These are phyloP conservation scores for Rachicladosporium sp. DNA, from an alignment of 2,329 filamentous ascomycete genomes.

Conservation along the genomic window DNA sequence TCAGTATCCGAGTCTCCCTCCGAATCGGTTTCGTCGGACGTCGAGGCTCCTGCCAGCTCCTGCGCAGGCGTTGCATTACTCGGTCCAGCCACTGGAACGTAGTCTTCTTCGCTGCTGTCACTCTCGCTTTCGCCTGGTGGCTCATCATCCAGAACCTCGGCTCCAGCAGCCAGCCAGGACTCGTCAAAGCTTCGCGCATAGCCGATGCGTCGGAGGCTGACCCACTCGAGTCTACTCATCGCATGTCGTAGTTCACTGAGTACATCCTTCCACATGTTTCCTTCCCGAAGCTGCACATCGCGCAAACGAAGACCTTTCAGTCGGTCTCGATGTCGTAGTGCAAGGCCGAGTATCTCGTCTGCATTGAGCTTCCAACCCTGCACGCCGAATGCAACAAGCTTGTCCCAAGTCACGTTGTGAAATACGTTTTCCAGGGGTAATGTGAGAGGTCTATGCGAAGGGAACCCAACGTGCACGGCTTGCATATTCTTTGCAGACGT, in stretches of 20 bases:
- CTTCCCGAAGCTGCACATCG: conserved; percentile 49
- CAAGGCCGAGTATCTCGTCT: conserved; percentile 47
- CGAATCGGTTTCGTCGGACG: background rate
- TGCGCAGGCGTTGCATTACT: conserved; percentile 1
- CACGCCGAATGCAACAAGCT: conserved; percentile 50
- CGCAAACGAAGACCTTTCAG: conserved; percentile 48
- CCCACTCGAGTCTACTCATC: conserved; percentile 47
- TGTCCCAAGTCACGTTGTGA: conserved; percentile 49
- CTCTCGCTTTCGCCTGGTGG: conserved; percentile 27
- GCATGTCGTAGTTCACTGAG: conserved; percentile 43
- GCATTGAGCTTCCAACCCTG: conserved; percentile 51
- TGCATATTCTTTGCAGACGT: conserved; percentile 47
- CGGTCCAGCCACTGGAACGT: conserved; percentile 8
- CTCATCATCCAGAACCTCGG: conserved; percentile 36
- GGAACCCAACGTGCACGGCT: conserved; percentile 53
- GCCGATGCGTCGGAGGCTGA: conserved; percentile 49
- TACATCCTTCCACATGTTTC: conserved; percentile 49
- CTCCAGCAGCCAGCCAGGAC: conserved; percentile 22
- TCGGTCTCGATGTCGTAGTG: conserved; percentile 42
- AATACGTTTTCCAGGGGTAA: conserved; percentile 50
- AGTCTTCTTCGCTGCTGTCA: conserved; percentile 26
- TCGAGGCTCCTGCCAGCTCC: background rate
- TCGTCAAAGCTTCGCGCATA: conserved; percentile 45
- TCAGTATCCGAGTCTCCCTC: conserved; percentile 19
- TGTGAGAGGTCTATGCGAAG: conserved; percentile 42